phyloP scores from a whole-genome alignment of 2,329 filamentous ascomycete genomes.

The Aspergillus pseudonomiae region DNA sequence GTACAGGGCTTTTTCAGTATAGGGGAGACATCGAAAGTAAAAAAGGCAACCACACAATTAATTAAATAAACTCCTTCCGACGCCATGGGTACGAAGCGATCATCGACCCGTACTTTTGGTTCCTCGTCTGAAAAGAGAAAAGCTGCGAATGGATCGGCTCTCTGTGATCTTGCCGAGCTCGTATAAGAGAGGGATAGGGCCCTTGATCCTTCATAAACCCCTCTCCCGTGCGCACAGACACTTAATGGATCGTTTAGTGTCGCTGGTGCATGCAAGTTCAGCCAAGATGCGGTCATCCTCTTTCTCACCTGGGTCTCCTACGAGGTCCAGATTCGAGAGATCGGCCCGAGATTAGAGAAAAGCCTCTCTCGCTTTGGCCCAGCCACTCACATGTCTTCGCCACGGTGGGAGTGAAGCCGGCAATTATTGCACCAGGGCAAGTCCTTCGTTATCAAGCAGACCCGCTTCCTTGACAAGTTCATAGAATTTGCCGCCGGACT shows the following conservation, averaged over 20 bases:
- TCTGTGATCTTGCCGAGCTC: background rate
- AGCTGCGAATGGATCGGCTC: background rate
- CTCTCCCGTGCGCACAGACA: slow-evolving; percentile 16
- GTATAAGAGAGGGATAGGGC: slow-evolving; percentile 1
- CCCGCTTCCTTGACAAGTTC: slow-evolving; percentile 90
- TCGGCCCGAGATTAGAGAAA: slow-evolving; percentile 5
- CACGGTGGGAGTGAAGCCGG: slow-evolving; percentile 1
- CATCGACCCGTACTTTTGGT: slow-evolving; percentile 5
- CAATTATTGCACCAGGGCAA: slow-evolving; percentile 22
- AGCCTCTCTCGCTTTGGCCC: slow-evolving; percentile 5
- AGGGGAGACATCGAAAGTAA: background rate
- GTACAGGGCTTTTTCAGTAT: background rate
- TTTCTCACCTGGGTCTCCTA: background rate
- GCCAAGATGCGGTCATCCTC: slow-evolving; percentile 11
- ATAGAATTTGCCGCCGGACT: slow-evolving; percentile 78
- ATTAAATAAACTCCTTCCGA: slow-evolving; percentile 4
- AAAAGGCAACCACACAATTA: background rate
- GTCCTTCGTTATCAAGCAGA: slow-evolving; percentile 59
- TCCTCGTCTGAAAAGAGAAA: slow-evolving; percentile 1
- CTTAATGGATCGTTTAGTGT: slow-evolving; percentile 4
- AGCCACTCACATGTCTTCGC: slow-evolving; percentile 11
- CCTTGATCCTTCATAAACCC: slow-evolving; percentile 1
- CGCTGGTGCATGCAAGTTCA: slow-evolving; percentile 6
- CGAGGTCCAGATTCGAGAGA: slow-evolving; percentile 6
- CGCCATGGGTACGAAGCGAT: slow-evolving; percentile 5